These are phyloP conservation scores for Verticillium nubilum DNA, from an alignment of 2,329 filamentous ascomycete species.

Conservation along the genomic window DNA sequence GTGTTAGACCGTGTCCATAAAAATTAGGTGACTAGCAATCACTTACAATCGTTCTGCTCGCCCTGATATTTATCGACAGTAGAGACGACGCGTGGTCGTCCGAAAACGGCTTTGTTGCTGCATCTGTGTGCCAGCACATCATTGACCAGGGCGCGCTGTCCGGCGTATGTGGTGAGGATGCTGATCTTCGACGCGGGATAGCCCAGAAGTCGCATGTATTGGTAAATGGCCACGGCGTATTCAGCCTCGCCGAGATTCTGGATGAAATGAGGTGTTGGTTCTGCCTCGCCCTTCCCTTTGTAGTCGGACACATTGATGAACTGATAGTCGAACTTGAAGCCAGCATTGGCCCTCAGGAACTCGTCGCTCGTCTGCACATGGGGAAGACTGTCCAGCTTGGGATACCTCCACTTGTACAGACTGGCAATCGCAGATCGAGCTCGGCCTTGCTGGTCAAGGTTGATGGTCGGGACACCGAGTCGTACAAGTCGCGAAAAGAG, in stretches of 20 bases:
- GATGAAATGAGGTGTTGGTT: conserved; percentile 90
- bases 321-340: conserved; percentile 90
- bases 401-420: conserved; percentile 92
- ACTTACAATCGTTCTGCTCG: conserved; percentile 96
- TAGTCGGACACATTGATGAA: conserved; percentile 96
- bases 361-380: conserved; percentile 63
- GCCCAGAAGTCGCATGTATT: conserved; percentile 94
- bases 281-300: conserved; percentile 80
- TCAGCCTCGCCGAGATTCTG: conserved; percentile 97
- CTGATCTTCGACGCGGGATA: conserved; percentile 81
- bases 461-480: conserved; percentile 85
- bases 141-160: conserved; percentile 79
- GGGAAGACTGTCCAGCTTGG: conserved; percentile 71
- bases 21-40: background rate
- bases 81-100: conserved; percentile 80
- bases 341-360: conserved; percentile 79
- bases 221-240: conserved; percentile 90
- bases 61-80: conserved; percentile 99
- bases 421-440: conserved; percentile 81
- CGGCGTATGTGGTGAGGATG: conserved; percentile 90
- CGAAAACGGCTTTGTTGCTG: conserved; percentile 77
- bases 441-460: conserved; percentile 88
- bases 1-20: conserved; percentile 14
- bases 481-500: conserved; percentile 88
- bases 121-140: conserved; percentile 85